Percentiles rank a stretch among this genome's conserved stretches.
These are phyloP conservation scores for Nepenthes gracilis DNA, from an alignment of 148 eudicot species.

Conservation along the genomic window DNA sequence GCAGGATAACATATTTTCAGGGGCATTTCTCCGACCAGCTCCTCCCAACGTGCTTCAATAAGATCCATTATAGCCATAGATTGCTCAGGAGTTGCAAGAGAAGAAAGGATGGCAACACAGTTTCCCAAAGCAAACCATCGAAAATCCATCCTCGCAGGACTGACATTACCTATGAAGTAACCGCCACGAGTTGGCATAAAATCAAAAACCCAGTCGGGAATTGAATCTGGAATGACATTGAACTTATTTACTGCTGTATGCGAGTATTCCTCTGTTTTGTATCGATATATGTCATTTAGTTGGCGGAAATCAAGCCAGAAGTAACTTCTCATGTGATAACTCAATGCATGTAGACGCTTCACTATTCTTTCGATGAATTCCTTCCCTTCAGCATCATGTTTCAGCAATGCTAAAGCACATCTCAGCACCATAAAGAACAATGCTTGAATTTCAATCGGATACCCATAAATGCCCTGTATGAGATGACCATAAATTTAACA, in stretches of 20 bases:
- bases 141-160: constrained; percentile 97
- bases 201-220: constrained; percentile 96
- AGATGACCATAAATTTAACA: background rate
- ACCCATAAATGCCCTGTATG: constrained; percentile 88
- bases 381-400: constrained; percentile 84
- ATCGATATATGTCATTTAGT: constrained; percentile 83
- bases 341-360: constrained; percentile 83
- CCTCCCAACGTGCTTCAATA: constrained; percentile 92
- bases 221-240: constrained; percentile 90
- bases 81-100: constrained; percentile 96
- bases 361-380: constrained; percentile 81
- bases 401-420: constrained; percentile 74
- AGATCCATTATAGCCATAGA: constrained; percentile 95
- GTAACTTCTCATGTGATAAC: constrained; percentile 89
- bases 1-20: constrained; percentile 82
- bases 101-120: constrained; percentile 82
- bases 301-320: constrained; percentile 98
- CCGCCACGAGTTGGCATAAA: constrained; percentile 95
- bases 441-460: constrained; percentile 97
- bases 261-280: constrained; percentile 94
- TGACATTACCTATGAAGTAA: constrained; percentile 89
- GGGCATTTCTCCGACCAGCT: constrained; percentile 95
- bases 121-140: constrained; percentile 97
- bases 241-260: constrained; percentile 96
- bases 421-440: constrained; percentile 93